Evolutionary conservation across 2,329 filamentous ascomycete species (phyloP).

Genomic region (Mariannaea elegans): DNA sequence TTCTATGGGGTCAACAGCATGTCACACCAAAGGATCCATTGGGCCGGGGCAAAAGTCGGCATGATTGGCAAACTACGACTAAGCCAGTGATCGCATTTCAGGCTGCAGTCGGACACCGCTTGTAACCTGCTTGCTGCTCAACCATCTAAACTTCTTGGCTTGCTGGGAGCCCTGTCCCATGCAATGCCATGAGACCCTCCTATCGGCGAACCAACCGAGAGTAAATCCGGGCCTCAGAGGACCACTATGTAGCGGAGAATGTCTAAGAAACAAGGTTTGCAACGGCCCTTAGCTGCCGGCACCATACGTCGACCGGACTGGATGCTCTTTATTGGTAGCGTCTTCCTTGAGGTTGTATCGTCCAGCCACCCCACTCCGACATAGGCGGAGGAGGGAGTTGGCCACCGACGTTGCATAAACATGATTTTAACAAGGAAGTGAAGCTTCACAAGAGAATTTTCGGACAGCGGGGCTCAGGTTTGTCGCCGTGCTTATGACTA

Average conservation of each 20-base stretch:
- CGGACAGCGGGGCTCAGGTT: neutral
- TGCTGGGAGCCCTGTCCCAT: neutral
- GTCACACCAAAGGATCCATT: constrained; percentile 1
- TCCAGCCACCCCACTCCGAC: constrained; percentile 2
- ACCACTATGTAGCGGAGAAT: neutral
- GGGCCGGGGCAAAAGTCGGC: neutral
- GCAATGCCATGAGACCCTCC: neutral
- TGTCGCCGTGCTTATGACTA: neutral
- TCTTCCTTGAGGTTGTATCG: neutral
- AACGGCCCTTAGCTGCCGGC: constrained; percentile 16
- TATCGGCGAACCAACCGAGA: constrained; percentile 13
- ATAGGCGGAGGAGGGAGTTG: neutral
- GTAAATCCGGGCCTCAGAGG: neutral
- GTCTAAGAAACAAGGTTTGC: constrained; percentile 4
- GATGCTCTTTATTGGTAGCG: constrained; percentile 5
- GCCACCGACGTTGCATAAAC: constrained; percentile 1
- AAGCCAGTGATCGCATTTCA: constrained; percentile 3
- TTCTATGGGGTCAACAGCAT: constrained; percentile 1
- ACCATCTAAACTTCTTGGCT: neutral
- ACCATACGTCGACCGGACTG: neutral
- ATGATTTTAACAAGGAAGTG: constrained; percentile 10
- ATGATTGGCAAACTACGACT: constrained; percentile 22
- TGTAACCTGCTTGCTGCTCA: neutral
- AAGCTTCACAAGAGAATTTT: neutral
- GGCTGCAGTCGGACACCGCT: neutral